Base-by-base conservation (phyloP, 2,329 filamentous ascomycete species). In the Tolypocladium ovalisporum region DNA sequence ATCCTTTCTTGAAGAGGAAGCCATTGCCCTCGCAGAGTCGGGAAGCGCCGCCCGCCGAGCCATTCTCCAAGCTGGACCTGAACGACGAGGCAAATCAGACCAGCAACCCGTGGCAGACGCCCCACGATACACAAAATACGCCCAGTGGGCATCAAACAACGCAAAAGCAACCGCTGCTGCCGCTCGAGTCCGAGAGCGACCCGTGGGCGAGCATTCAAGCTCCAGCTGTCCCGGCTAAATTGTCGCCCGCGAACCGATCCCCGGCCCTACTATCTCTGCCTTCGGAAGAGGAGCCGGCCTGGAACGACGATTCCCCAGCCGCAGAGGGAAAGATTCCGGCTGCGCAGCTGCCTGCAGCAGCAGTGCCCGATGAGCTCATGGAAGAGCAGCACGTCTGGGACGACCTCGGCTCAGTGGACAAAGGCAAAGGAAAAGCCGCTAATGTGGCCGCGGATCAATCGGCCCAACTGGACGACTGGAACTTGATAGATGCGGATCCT, bases 1-100 rank as follows among this genome's bases (percentile, higher is more conserved):
- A 83, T 56, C 80, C 80, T 0, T 83, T 83, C 65, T 62, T 73
- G 27, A 79, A 78, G 59, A 76, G 78, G 57, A 79, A 79, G 61
- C 61, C 61, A 10, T 53, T 62, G 42, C 55, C 58, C 15, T 58
- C 52, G 47, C 44, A 56, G 57, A 37, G 61, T 57, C 52, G 32
- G 5, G 61, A 64, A 13, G 59, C 65, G 13, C 66, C 69, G 8
- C 69, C 72, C 1, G 67, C 70, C 1, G 70, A 71, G 13, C 66
- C 72, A 2, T 72, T 81, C 32, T 70, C 76, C 3, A 72, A 74
- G 59, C 66, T 80, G 55, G 70, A 65, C 47, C 62, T 80, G 7
- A 68, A 70, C 54, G 77, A 70, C 54, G 77, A 80, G 12, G 54
- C 71, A 8, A 74, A 64, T 56, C 73, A 63, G 39, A 68, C 68